phyloP scores from a whole-genome alignment of 176 grass and related monocot species.

The Musa acuminata region DNA sequence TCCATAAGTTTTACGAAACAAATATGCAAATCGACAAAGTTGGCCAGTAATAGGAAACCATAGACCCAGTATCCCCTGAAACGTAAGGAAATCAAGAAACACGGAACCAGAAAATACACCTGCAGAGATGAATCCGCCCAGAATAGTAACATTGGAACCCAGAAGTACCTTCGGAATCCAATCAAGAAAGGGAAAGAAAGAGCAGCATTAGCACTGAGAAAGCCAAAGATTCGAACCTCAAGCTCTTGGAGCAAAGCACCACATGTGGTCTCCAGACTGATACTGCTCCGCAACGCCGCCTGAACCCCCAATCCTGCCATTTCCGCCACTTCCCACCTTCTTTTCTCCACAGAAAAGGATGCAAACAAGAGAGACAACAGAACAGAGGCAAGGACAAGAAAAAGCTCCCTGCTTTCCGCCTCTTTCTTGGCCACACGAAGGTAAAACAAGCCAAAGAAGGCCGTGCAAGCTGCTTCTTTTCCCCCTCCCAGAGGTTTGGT shows the following conservation, averaged over 20 bases:
- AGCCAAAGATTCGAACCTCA: conserved; percentile 41
- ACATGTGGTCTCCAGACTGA: conserved; percentile 69
- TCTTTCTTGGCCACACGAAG: not conserved
- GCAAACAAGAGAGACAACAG: conserved; percentile 16
- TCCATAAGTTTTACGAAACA: not conserved
- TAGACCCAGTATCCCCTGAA: not conserved
- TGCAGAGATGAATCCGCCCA: not conserved
- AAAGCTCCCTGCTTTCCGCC: conserved; percentile 2
- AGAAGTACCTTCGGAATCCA: not conserved
- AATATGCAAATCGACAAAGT: not conserved
- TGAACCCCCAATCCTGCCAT: conserved; percentile 18
- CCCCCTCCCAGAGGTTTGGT: not conserved
- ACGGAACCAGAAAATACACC: conserved; percentile 12
- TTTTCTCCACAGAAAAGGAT: not conserved
- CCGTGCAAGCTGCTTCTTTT: not conserved
- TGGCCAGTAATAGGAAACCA: not conserved
- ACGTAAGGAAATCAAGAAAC: conserved; percentile 17
- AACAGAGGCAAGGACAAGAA: not conserved
- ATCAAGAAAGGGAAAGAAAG: conserved; percentile 4
- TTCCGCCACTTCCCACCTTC: conserved; percentile 41
- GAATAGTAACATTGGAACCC: not conserved
- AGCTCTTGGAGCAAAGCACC: conserved; percentile 73
- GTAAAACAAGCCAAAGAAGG: not conserved
- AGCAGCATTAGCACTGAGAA: not conserved
- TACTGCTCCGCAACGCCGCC: conserved; percentile 24